phyloP scores from a whole-genome alignment of 345 rosid genomes.

The Aquilaria malaccensis region DNA sequence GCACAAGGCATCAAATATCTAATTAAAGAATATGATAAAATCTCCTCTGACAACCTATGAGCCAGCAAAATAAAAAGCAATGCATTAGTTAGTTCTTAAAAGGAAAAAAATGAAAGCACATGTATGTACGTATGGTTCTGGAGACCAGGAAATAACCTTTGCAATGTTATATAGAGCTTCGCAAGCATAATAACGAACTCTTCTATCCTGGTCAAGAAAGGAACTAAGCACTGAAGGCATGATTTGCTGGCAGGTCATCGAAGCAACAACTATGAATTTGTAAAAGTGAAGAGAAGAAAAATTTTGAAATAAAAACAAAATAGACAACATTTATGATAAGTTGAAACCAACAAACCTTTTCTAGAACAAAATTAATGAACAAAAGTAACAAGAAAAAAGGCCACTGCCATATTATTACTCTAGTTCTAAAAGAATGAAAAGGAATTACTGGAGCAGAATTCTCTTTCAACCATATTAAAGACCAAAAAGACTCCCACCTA shows the following conservation, averaged over 20 bases:
- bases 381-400: background rate
- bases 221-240: constrained; percentile 90
- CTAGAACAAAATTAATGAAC: background rate
- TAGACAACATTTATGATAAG: background rate
- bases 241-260: constrained; percentile 64
- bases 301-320: background rate
- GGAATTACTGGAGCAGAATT: too few species aligned
- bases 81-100: background rate
- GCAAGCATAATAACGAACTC: constrained; percentile 98
- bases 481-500: too few species aligned
- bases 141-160: constrained; percentile 40
- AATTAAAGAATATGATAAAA: constrained; percentile 87
- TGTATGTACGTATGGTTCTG: background rate
- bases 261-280: constrained; percentile 9
- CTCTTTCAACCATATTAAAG: too few species aligned
- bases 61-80: constrained; percentile 2
- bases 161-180: constrained; percentile 99
- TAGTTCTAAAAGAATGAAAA: background rate
- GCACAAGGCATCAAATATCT: constrained; percentile 94
- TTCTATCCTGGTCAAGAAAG: constrained; percentile 90
- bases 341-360: background rate
- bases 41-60: constrained; percentile 97
- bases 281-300: constrained; percentile 2
- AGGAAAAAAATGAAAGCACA: background rate
- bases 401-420: constrained; percentile 5